These are phyloP conservation scores for Fusarium citri DNA, from an alignment of 2,329 filamentous ascomycete genomes.

Conservation along the genomic window DNA sequence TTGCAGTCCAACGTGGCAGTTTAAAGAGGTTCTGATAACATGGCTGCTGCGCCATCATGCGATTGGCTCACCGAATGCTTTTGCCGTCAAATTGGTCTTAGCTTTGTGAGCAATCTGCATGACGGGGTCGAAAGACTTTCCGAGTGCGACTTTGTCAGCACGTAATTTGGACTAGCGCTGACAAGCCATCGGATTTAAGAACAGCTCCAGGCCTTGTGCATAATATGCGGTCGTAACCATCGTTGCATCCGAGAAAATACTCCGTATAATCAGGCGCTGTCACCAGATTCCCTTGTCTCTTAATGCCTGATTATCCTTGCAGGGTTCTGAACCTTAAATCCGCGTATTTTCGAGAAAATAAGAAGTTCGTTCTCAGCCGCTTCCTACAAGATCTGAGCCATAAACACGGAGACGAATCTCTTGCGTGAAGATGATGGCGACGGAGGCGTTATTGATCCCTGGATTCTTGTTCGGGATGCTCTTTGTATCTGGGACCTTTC, in stretches of 20 bases:
- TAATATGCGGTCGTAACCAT: background rate
- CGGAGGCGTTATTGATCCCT: too few species aligned
- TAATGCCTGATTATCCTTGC: background rate
- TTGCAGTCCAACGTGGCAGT: background rate
- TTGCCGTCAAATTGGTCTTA: background rate
- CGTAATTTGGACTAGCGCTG: background rate
- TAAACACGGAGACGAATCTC: too few species aligned
- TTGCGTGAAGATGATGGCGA: too few species aligned
- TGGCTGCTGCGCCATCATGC: background rate
- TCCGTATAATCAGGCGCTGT: too few species aligned
- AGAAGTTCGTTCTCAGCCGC: background rate
- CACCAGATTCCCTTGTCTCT: too few species aligned
- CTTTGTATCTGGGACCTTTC: background rate
- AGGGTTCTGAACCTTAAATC: background rate
- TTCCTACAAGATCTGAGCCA: background rate
- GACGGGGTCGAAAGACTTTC: background rate
- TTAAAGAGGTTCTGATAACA: background rate
- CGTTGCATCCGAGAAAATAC: background rate
- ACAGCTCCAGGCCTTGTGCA: background rate
- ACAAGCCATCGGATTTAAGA: background rate
- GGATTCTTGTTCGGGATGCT: too few species aligned
- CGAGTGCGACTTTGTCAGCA: background rate
- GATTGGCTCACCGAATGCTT: background rate
- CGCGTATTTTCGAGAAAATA: background rate
- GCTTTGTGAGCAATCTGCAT: background rate